Conservation (phyloP, 164 flowering plant genomes). For the Magnolia changhungtana region DNA sequence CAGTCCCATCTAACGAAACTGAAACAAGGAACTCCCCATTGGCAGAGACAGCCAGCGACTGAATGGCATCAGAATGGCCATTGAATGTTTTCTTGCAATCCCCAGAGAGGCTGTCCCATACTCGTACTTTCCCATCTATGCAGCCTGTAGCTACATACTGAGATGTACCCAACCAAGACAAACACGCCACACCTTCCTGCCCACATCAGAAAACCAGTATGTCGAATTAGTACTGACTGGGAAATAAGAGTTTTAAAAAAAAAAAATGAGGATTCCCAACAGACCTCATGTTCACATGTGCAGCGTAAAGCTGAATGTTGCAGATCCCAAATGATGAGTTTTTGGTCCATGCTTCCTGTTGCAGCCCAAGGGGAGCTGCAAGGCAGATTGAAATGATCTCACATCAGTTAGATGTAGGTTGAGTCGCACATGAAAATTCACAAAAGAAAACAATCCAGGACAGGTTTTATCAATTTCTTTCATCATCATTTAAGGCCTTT, state of each 20-base stretch:
- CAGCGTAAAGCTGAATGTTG: constrained; percentile 58
- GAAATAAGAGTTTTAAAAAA: neutral
- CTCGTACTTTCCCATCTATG: constrained; percentile 62
- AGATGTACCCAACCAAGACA: constrained; percentile 72
- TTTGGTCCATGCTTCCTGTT: constrained; percentile 78
- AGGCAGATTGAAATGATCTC: constrained; percentile 6
- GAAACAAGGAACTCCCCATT: constrained; percentile 63
- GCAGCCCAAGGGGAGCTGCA: constrained; percentile 74
- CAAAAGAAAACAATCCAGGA: neutral
- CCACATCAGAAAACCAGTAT: neutral
- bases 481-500: neutral
- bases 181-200: constrained; percentile 75
- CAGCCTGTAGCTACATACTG: constrained; percentile 68
- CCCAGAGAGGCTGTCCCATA: constrained; percentile 91
- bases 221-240: neutral
- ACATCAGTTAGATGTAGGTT: neutral
- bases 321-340: constrained; percentile 81
- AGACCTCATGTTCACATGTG: constrained; percentile 77
- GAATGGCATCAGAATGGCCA: constrained; percentile 67
- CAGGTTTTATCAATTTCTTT: neutral
- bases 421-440: neutral
- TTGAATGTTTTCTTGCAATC: constrained; percentile 52
- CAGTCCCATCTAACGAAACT: constrained; percentile 65
- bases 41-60: constrained; percentile 53
- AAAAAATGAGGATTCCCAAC: neutral